Evolutionary conservation across 371 early-diverging fungal species (phyloP).

Genomic region (Capillidium rhysosporum): DNA sequence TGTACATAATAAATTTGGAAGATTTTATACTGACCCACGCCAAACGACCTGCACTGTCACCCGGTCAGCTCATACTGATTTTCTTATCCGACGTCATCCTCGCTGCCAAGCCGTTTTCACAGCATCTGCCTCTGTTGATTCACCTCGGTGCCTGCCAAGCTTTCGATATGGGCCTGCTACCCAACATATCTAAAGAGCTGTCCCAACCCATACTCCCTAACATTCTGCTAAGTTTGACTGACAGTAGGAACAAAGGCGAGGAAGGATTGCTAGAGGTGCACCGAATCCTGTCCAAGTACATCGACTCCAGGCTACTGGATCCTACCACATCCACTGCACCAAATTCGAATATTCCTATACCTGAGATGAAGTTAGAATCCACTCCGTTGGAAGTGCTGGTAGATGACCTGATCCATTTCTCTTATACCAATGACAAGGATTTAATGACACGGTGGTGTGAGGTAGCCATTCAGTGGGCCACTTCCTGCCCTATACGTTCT

Average conservation of each 20-base stretch:
- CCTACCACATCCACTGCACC: not conserved
- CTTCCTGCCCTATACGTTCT: constrained; percentile 73
- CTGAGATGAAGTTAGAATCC: not conserved
- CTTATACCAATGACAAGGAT: constrained; percentile 35
- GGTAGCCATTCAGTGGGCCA: constrained; percentile 76
- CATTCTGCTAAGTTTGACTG: constrained; percentile 54
- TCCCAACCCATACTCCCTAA: constrained; percentile 44
- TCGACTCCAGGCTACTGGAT: not conserved
- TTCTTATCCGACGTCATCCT: constrained; percentile 62
- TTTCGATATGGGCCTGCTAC: not conserved
- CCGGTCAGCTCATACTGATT: constrained; percentile 55
- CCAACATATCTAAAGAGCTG: not conserved
- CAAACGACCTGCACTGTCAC: constrained; percentile 49
- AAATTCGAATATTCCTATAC: not conserved
- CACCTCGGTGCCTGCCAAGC: constrained; percentile 15
- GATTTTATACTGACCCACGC: constrained; percentile 37
- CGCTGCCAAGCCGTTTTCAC: constrained; percentile 42
- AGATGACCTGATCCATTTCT: constrained; percentile 24
- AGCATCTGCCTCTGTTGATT: constrained; percentile 49
- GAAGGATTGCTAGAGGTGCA: constrained; percentile 16
- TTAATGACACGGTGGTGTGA: constrained; percentile 72
- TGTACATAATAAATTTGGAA: constrained; percentile 45
- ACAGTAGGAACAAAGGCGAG: constrained; percentile 58
- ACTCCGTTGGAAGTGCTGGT: constrained; percentile 22
- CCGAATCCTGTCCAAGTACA: not conserved